phyloP scores from a whole-genome alignment of 768 basidiomycete genomes.

The Peribolospora baueri region DNA sequence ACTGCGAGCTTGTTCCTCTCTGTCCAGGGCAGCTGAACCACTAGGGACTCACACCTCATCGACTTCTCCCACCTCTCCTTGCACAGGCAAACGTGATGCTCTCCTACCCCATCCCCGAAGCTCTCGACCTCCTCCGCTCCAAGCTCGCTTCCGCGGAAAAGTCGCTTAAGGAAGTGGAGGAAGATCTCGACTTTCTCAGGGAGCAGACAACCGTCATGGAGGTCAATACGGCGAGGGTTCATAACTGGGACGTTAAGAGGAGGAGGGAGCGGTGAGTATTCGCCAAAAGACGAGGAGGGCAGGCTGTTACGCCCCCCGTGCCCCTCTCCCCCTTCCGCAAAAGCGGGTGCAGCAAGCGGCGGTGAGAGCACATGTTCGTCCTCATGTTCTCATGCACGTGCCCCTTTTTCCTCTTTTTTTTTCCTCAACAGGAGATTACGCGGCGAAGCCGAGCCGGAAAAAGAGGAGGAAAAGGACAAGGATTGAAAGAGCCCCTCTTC shows the following conservation, averaged over 20 bases:
- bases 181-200: constrained; percentile 74
- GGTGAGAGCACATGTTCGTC: too few relatives aligned
- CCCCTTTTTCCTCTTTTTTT: background rate
- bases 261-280: constrained; percentile 29
- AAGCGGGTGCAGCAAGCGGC: too few relatives aligned
- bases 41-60: background rate
- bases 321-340: too few relatives aligned
- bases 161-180: constrained; percentile 40
- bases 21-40: too few relatives aligned
- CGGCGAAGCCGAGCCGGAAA: too few relatives aligned
- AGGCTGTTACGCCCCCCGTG: too few relatives aligned
- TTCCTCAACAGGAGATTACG: background rate
- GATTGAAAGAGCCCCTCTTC: too few relatives aligned
- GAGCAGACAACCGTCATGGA: constrained; percentile 97
- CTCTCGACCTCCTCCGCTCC: constrained; percentile 42
- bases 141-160: constrained; percentile 51
- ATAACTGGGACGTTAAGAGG: constrained; percentile 84
- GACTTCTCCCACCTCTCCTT: background rate
- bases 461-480: too few relatives aligned
- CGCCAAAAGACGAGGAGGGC: constrained; percentile 1
- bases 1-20: constrained; percentile 5
- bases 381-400: background rate
- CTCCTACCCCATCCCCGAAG: constrained; percentile 62
- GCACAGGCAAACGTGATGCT: constrained; percentile 88
- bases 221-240: constrained; percentile 75